These are phyloP conservation scores for Glycyrrhiza uralensis DNA, from an alignment of 306 rosid genomes.

Conservation along the genomic window DNA sequence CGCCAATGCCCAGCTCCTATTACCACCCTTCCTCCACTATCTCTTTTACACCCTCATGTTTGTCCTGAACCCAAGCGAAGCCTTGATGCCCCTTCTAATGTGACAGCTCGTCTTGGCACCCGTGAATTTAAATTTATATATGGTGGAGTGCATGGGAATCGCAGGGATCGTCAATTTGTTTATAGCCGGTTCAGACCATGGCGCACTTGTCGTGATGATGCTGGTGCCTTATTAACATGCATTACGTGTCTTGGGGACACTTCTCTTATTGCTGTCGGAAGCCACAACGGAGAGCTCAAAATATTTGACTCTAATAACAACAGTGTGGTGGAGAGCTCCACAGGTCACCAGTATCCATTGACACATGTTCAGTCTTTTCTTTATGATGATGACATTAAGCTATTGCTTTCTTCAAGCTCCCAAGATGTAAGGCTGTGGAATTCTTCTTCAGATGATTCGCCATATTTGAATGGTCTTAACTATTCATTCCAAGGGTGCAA, in stretches of 20 bases:
- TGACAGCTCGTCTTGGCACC: constrained; percentile 68
- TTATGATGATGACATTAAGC: constrained; percentile 49
- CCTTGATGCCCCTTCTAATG: constrained; percentile 74
- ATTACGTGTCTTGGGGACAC: constrained; percentile 64
- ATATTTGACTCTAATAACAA: constrained; percentile 53
- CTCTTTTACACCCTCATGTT: constrained; percentile 70
- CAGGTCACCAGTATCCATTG: constrained; percentile 69
- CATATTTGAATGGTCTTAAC: constrained; percentile 53
- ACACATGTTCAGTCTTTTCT: constrained; percentile 58
- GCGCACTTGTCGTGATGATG: constrained; percentile 71
- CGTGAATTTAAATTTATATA: constrained; percentile 59
- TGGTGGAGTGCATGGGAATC: constrained; percentile 74
- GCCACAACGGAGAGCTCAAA: constrained; percentile 68
- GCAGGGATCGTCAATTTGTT: constrained; percentile 77
- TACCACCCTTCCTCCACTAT: constrained; percentile 81
- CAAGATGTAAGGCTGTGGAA: constrained; percentile 74
- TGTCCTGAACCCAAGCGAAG: constrained; percentile 81
- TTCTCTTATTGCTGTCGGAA: constrained; percentile 66
- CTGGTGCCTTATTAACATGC: constrained; percentile 59
- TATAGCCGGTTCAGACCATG: constrained; percentile 77
- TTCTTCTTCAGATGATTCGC: constrained; percentile 54
- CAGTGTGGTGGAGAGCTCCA: constrained; percentile 55
- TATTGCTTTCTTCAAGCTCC: constrained; percentile 77
- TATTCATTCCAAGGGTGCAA: constrained; percentile 71
- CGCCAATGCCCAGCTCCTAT: constrained; percentile 85